Evolutionary conservation across 2,329 filamentous ascomycete genomes (phyloP).

Genomic region (Mollisia scopiformis): DNA sequence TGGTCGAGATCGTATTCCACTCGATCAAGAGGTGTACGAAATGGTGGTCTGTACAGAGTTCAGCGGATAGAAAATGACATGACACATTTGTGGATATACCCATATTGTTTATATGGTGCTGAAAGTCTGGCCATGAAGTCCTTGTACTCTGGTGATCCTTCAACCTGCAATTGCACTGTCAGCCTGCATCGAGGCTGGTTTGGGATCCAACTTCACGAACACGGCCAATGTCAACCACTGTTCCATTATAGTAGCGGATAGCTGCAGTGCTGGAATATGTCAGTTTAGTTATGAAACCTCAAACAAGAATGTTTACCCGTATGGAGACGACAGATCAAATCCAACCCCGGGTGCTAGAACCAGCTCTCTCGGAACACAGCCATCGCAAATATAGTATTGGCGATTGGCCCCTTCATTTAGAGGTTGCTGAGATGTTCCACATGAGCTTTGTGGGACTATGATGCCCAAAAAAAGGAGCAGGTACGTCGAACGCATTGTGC

Average conservation of each 20-base stretch:
- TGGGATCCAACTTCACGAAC: not conserved
- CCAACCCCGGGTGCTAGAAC: conserved; percentile 15
- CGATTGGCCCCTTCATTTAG: not conserved
- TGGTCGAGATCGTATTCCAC: conserved; percentile 14
- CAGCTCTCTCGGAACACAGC: conserved; percentile 14
- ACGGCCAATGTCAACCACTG: conserved; percentile 7
- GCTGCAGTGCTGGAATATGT: conserved; percentile 9
- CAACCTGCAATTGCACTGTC: not conserved
- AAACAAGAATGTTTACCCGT: conserved; percentile 12
- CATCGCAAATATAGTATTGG: conserved; percentile 1
- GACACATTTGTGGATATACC: not conserved
- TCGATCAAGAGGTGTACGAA: conserved; percentile 7
- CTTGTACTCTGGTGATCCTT: conserved; percentile 7
- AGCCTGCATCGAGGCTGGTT: not conserved
- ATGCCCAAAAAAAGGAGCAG: no score
- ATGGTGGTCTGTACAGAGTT: conserved; percentile 9
- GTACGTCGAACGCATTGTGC: no score
- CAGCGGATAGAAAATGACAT: not conserved
- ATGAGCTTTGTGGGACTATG: no score
- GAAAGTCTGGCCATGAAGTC: conserved; percentile 8
- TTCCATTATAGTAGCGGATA: conserved; percentile 17
- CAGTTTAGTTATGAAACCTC: not conserved
- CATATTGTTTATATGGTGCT: conserved; percentile 8
- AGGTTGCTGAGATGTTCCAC: not conserved
- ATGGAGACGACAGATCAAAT: conserved; percentile 15